Base-by-base conservation (phyloP, 129 eudicot genomes). In the Chrysanthemum makinoi region DNA sequence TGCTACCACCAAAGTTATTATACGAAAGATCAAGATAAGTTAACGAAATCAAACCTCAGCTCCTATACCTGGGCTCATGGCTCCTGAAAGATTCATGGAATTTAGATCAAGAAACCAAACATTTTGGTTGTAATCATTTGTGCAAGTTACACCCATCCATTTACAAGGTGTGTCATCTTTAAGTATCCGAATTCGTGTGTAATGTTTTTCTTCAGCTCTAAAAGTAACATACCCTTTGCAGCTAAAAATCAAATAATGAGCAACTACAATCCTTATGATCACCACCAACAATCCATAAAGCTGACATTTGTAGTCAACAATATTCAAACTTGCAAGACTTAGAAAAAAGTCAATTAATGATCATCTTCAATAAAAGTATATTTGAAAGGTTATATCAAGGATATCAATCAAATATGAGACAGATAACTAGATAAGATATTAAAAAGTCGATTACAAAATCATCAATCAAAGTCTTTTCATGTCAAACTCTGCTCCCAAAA, bases 141-240 rank as follows among this genome's bases (percentile, higher is more conserved):
- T 83, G 85, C 99, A 94, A 52, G 49, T 82, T 72, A 95, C 97
- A 69, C 97, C 98, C 22, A n/a, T 44, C 98, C 98, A 94, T 64
- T 49, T 58, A 78, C 98, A 94, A 24, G 98, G 96, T 24, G 96
- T 85, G 44, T 59, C 60, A 72, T 89, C 11, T 48, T 72, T 49
- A 94, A 72, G 59, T 71, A n/a, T 6, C 79, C 83, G 35, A 18
- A 59, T 62, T 65, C 68, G 71, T 94, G 96, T 4, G 58, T 59
- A 26, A 89, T 73, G 43, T 62, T 77, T 61, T 86, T 85, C 82
- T 94, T 94, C 4, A 94, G 74, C 72, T 89, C 91, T 59, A 89
- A 49, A 33, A 94, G 92, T 68, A 72, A 70, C 15, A 73, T 60
- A 62, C 26, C 92, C 96, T 35, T 89, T 80, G 13, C 88, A 85